Evolutionary conservation across 192 early-diverging fungal species (phyloP).

Genomic region (Linnemannia schmuckeri): DNA sequence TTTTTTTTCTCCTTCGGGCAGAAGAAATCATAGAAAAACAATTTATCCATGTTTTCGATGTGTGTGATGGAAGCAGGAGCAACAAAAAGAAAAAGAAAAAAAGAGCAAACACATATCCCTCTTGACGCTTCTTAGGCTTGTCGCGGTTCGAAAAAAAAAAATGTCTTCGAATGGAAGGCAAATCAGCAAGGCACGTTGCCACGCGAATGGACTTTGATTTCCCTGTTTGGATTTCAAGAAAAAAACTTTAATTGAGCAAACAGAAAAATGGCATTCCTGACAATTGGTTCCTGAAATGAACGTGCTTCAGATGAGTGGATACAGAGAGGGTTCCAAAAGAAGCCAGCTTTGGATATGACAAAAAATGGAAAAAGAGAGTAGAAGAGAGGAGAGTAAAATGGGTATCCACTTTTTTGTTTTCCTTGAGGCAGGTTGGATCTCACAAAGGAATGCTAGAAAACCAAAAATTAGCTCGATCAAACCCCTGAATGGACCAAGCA

Average conservation of each 20-base stretch:
- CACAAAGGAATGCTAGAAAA: neutral
- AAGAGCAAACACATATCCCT: neutral
- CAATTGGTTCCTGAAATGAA: neutral
- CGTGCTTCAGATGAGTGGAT: neutral
- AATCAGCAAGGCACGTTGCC: neutral
- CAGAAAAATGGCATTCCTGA: neutral
- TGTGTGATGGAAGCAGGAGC: too few species aligned
- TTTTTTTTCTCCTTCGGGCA: neutral
- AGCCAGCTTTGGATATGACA: too few species aligned
- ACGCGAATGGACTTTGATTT: conserved; percentile 1
- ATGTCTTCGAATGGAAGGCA: neutral
- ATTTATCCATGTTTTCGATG: neutral
- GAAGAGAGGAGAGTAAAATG: neutral
- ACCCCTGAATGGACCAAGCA: neutral
- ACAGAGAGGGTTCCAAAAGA: neutral
- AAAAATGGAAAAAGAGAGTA: too few species aligned
- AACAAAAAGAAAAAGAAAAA: neutral
- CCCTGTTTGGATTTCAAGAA: neutral
- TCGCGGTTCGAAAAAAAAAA: neutral
- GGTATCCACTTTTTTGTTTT: neutral
- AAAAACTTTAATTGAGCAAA: neutral
- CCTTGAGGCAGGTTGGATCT: neutral
- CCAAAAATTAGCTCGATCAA: neutral
- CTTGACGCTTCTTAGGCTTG: neutral
- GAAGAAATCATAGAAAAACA: neutral